Conservation (phyloP, 768 basidiomycete genomes). For the Mycena maculata region DNA sequence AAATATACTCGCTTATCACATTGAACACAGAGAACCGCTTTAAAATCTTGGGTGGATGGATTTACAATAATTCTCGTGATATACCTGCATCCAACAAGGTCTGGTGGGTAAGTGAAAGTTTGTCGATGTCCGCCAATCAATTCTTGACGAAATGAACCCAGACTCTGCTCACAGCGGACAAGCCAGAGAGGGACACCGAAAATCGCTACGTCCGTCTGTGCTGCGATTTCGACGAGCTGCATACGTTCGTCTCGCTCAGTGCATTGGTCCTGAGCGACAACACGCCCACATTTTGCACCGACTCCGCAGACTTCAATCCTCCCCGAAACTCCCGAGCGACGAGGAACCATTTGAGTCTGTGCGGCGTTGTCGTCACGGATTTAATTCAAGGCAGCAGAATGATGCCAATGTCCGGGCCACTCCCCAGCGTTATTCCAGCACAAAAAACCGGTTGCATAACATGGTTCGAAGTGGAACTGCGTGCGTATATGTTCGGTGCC, state of each 20-base stretch:
- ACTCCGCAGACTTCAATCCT: conserved; percentile 32
- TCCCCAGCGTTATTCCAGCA: conserved; percentile 23
- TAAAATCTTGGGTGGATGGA: conserved; percentile 45
- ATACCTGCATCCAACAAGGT: conserved; percentile 41
- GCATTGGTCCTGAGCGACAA: conserved; percentile 1
- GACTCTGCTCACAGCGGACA: conserved; percentile 14
- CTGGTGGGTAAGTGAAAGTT: conserved; percentile 42
- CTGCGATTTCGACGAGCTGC: conserved; percentile 24
- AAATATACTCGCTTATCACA: neutral
- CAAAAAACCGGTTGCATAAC: conserved; percentile 30
- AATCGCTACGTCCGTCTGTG: conserved; percentile 24
- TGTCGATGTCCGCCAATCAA: neutral
- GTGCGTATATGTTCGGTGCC: conserved; percentile 47
- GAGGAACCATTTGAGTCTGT: conserved; percentile 5
- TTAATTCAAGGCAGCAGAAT: neutral
- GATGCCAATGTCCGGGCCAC: neutral
- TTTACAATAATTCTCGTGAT: conserved; percentile 41
- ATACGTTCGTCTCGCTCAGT: conserved; percentile 17
- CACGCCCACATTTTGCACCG: conserved; percentile 38
- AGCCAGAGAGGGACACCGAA: conserved; percentile 1
- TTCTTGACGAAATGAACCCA: conserved; percentile 1
- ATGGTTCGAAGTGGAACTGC: conserved; percentile 40
- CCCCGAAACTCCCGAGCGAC: neutral
- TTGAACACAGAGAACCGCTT: conserved; percentile 32
- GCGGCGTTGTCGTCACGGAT: conserved; percentile 4